Conservation (phyloP, 306 rosid species). For the Cicer cuneatum region DNA sequence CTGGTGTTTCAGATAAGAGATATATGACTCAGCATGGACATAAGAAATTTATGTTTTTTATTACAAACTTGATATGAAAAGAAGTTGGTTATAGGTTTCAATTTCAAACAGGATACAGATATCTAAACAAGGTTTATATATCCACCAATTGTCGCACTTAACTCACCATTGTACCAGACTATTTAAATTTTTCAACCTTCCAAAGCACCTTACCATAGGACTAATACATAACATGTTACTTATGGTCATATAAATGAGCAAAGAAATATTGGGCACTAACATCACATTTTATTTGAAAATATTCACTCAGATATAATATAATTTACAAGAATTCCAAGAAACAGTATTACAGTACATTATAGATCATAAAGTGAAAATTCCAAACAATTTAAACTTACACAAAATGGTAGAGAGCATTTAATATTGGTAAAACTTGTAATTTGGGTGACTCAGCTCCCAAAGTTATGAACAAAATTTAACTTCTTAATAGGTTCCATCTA, state of each 20-base stretch:
- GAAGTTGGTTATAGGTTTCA: too few species aligned
- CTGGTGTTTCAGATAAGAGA: not conserved
- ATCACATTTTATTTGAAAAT: not conserved
- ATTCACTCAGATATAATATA: not conserved
- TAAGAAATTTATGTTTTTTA: too few species aligned
- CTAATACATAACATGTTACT: too few species aligned
- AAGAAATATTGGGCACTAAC: not conserved
- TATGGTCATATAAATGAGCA: not conserved
- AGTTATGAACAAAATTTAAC: conserved; percentile 19
- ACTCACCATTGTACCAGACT: too few species aligned
- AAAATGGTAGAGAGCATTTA: conserved; percentile 7
- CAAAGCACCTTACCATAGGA: too few species aligned
- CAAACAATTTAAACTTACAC: conserved; percentile 23
- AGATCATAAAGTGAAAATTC: conserved; percentile 23
- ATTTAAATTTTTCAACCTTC: too few species aligned
- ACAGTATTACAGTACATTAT: not conserved
- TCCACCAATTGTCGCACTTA: too few species aligned
- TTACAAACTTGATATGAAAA: too few species aligned
- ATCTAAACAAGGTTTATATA: too few species aligned
- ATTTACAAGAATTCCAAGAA: not conserved
- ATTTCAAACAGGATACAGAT: too few species aligned
- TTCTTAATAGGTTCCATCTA: conserved; percentile 30
- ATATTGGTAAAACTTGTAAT: conserved; percentile 5
- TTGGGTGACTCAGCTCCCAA: conserved; percentile 4
- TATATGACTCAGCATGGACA: not conserved